A percentile compares a stretch with the other conserved stretches of the same genome.
Conservation (phyloP, 768 basidiomycete species). For the Tricholoma saponaceum region DNA sequence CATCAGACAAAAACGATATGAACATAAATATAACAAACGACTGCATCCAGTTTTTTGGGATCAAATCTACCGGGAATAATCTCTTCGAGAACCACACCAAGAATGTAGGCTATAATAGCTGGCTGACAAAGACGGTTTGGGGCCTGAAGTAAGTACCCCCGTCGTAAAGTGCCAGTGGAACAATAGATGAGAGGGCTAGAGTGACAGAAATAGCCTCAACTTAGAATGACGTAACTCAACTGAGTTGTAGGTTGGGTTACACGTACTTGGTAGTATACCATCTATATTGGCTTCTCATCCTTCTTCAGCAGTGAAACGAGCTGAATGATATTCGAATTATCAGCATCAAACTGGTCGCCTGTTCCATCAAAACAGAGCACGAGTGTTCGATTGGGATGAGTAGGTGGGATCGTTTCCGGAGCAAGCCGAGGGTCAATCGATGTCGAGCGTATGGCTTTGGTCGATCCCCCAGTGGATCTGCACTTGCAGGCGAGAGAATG, state of each 20-base stretch:
- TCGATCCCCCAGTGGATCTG: background rate
- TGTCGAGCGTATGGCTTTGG: conserved; percentile 7
- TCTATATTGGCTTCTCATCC: conserved; percentile 45
- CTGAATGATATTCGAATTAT: conserved; percentile 54
- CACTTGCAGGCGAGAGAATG: background rate
- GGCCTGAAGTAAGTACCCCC: no score
- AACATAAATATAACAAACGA: conserved; percentile 24
- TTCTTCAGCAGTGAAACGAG: conserved; percentile 50
- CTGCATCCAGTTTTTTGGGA: conserved; percentile 38
- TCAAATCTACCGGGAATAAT: conserved; percentile 41
- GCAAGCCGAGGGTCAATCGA: conserved; percentile 17
- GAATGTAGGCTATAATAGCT: conserved; percentile 44
- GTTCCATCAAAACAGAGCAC: conserved; percentile 58
- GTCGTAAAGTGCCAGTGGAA: no score
- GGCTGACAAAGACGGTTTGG: conserved; percentile 16
- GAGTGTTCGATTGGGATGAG: conserved; percentile 36
- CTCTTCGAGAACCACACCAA: conserved; percentile 43
- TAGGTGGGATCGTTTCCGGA: conserved; percentile 36
- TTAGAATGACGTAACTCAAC: no score
- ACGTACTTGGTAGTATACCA: conserved; percentile 54
- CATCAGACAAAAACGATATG: background rate
- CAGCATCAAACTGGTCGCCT: conserved; percentile 45
- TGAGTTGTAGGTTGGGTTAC: background rate
- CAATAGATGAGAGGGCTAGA: no score
- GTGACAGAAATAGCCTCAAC: no score